Evolutionary conservation across 768 basidiomycete species (phyloP).

Genomic region (Galerina marginata): DNA sequence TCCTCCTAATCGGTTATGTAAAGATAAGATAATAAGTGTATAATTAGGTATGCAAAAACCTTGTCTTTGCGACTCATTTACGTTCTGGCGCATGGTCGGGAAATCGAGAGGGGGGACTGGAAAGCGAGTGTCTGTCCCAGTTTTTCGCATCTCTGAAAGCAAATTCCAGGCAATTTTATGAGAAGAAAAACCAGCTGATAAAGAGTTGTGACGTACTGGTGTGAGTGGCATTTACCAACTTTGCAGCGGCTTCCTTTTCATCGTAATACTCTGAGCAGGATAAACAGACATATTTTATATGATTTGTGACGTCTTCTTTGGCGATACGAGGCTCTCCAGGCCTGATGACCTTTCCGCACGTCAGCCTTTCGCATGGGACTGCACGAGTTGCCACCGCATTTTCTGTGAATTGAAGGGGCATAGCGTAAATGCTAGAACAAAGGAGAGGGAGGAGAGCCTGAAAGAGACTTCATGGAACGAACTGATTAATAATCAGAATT

Average conservation of each 20-base stretch:
- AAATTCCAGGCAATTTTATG: no score
- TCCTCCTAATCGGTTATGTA: neutral
- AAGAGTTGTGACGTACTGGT: no score
- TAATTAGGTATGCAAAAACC: neutral
- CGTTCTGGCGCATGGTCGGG: neutral
- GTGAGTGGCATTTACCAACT: neutral
- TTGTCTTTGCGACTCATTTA: slow-evolving; percentile 1
- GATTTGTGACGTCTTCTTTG: neutral
- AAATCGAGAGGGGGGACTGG: neutral
- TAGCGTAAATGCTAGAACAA: no score
- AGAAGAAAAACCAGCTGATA: no score
- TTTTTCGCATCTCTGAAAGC: neutral
- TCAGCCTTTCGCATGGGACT: neutral
- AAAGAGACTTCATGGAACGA: no score
- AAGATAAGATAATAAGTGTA: neutral
- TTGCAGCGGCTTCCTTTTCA: neutral
- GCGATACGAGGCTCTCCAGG: neutral
- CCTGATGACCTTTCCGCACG: neutral
- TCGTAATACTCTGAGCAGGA: neutral
- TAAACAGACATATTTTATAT: neutral
- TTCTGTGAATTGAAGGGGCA: no score
- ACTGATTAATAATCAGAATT: no score
- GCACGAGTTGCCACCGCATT: neutral
- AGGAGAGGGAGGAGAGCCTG: no score
- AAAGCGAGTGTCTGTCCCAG: neutral